phyloP scores from a whole-genome alignment of 139 green algal genomes.

The Ettlia oleoabundans region DNA sequence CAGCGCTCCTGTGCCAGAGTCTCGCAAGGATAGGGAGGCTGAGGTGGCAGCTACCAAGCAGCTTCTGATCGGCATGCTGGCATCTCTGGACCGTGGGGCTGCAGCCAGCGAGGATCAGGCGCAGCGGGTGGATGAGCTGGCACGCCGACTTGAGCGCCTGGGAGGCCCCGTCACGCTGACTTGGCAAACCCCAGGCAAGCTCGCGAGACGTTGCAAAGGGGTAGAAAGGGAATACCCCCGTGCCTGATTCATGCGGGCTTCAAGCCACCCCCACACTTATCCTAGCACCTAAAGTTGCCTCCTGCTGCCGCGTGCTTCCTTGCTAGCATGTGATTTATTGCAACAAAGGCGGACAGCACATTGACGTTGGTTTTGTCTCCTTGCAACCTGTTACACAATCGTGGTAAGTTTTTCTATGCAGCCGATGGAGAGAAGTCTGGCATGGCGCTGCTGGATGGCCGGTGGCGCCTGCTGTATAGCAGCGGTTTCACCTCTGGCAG shows the following conservation, averaged over 20 bases:
- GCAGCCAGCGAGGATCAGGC: conserved; percentile 54
- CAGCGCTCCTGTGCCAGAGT: background rate
- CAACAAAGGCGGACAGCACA: too few relatives aligned
- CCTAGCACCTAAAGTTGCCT: too few relatives aligned
- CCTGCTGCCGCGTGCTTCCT: background rate
- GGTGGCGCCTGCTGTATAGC: conserved; percentile 62
- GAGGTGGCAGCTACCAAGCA: conserved; percentile 36
- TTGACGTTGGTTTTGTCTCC: too few relatives aligned
- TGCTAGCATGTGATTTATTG: too few relatives aligned
- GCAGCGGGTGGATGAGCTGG: conserved; percentile 38
- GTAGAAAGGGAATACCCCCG: too few relatives aligned
- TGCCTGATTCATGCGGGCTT: too few relatives aligned
- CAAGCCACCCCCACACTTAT: too few relatives aligned
- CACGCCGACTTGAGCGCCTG: conserved; percentile 28
- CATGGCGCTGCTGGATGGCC: conserved; percentile 55
- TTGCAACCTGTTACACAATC: too few relatives aligned
- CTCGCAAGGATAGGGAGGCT: background rate
- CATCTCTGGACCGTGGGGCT: conserved; percentile 58
- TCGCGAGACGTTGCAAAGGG: too few relatives aligned
- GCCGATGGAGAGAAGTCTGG: background rate
- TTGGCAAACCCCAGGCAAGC: conserved; percentile 28
- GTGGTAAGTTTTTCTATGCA: background rate
- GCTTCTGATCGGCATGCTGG: conserved; percentile 51
- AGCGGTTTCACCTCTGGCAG: conserved; percentile 57
- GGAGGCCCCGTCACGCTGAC: conserved; percentile 34